Base-by-base conservation (phyloP, 1,284 basidiomycete species). In the Vanrija sp. region DNA sequence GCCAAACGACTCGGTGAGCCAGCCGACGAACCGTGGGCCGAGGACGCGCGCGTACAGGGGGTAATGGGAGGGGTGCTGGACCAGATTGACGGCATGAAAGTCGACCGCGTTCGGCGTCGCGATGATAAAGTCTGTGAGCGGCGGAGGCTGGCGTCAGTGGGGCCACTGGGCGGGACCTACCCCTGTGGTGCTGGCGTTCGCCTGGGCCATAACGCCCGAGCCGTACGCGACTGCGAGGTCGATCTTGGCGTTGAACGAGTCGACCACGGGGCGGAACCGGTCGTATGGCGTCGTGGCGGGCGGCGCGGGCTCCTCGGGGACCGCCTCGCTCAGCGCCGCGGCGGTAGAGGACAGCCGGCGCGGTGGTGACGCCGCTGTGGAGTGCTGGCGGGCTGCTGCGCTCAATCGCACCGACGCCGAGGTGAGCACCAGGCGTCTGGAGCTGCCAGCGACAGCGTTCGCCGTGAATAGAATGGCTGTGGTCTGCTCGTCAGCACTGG, bases 91-190 rank as follows among this genome's bases (percentile, higher is more conserved):
- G 27, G 85, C 88, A 73, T 98, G 96, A 81, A 94, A 99, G 67
- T 95, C 90, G 19, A 81, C 82, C 0, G 95, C 82, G 65, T 95
- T 89, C 0, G 89, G 89, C 38, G 97, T 93, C 0, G 93, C 91
- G 68, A 98, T 87, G 73, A 98, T 84, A 66, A 98, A 94, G 76
- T 98, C 95, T 19, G 97, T 83, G 86, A 98, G 89, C 0, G 91
- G 90, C 42, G 67, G 62, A 23, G 64, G 60, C 62, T 69, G 48
- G 7, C 2, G 41, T 49, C 42, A 54, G 60, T 35, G 9, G 31
- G 24, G 7, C 7, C 7, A 7, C 10, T 8, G 3, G 2, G 24
- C 4, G 27, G 4, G 2, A 37, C 45, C 24, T n/a, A 27, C 36
- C 18, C 20, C 10, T 25, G 15, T 14, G 56, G 39, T 51, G 53